Evolutionary conservation across 805 yeast species (phyloP).

Genomic region (Candida hungchunana): DNA sequence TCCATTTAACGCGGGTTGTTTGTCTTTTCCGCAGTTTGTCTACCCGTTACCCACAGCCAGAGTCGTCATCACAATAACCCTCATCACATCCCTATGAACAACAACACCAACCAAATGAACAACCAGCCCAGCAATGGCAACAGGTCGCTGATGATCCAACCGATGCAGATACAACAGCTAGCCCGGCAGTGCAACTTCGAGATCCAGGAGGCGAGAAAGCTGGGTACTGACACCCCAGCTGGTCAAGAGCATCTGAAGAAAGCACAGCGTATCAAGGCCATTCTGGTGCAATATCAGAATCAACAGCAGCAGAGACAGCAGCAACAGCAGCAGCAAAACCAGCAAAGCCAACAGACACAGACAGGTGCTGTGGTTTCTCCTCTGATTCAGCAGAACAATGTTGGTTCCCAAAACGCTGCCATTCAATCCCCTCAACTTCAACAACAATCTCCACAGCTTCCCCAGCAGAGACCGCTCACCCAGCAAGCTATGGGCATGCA

Average conservation of each 20-base stretch:
- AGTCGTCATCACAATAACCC: too few relatives aligned
- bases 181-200: conserved; percentile 56
- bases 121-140: conserved; percentile 4
- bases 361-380: conserved; percentile 9
- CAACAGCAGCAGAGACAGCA: conserved; percentile 37
- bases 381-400: conserved; percentile 6
- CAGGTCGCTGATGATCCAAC: conserved; percentile 17
- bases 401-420: background rate
- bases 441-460: conserved; percentile 11
- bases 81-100: too few relatives aligned
- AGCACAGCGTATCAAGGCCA: conserved; percentile 60
- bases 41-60: too few relatives aligned
- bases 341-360: conserved; percentile 5
- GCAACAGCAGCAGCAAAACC: conserved; percentile 15
- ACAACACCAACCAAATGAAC: conserved; percentile 7
- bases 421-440: conserved; percentile 11
- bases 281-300: conserved; percentile 51
- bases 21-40: too few relatives aligned
- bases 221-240: conserved; percentile 54
- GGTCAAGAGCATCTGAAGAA: conserved; percentile 60
- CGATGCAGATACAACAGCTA: conserved; percentile 40
- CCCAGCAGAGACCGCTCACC: conserved; percentile 12
- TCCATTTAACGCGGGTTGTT: too few relatives aligned
- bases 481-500: conserved; percentile 26
- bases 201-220: conserved; percentile 56